Evolutionary conservation across 2,329 filamentous ascomycete species (phyloP), one percentile per base, ranked within the genome.

Genomic region (Trichoderma semiorbis): DNA sequence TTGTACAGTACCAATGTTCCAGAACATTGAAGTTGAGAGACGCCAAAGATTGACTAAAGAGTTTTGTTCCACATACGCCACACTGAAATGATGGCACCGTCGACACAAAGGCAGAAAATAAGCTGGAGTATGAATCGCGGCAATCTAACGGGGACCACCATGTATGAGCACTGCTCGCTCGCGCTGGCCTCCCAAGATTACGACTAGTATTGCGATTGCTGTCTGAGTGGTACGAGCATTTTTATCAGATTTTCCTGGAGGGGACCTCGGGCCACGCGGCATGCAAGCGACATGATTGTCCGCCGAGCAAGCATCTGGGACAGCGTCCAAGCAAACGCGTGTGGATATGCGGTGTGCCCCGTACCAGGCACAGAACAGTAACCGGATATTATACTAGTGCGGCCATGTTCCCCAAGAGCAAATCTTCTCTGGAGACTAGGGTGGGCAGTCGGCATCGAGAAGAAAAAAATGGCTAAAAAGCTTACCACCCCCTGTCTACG

Each of bases 391-490:
- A 16, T 24, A 28, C 64, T 67, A 67, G 30, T 39, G 63, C 21
- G 8, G 39, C 47, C 58, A 60, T 50, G 69, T 30, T 24, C 43
- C 58, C 34, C 47, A 34, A 36, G 30, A 47, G 36, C 30, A 34
- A 72, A 32, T 53, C 69, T 67, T 50, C 5, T 26, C 53, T 71
- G 55, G 64, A 57, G 65, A 57, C 55, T 30, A 43, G 39, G 39
- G 63, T 43, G 57, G 63, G 69, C 72, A 73, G 72, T 73, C 72
- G 72, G 72, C 72, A 68, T 71, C 61, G 63, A 62, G 36, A 58
- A 47, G 21, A 53, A 55, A 58, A 71, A 36, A 71, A 36, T 73
- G 72, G 72, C 72, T 63, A 71, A 73, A 73, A 71, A 71, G 61
- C 72, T 73, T 73, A 67, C 68, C 60, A 50, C 63, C 62, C 72